phyloP scores from a whole-genome alignment of 495 filamentous ascomycete genomes.

The Choiromyces venosus region DNA sequence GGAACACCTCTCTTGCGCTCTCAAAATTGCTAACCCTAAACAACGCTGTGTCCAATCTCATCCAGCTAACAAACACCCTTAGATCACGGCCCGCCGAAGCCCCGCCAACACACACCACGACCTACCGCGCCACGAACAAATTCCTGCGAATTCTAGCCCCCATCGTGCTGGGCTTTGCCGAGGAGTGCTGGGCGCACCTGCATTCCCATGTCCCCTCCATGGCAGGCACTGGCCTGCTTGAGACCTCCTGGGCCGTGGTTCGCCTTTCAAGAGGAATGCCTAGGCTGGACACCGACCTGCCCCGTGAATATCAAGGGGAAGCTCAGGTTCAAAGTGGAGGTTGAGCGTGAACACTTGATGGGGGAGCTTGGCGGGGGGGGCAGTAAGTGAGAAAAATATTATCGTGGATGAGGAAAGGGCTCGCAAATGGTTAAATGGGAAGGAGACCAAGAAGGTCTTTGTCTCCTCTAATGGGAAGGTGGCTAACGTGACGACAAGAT shows the following conservation, averaged over 20 bases:
- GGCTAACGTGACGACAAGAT: slow-evolving; percentile 49
- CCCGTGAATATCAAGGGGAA: slow-evolving; percentile 78
- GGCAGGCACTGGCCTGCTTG: slow-evolving; percentile 14
- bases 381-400: slow-evolving; percentile 51
- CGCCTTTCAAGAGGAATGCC: slow-evolving; percentile 15
- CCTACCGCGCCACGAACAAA: slow-evolving; percentile 43
- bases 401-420: slow-evolving; percentile 41
- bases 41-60: slow-evolving; percentile 74
- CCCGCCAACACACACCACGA: slow-evolving; percentile 43
- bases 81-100: slow-evolving; percentile 40
- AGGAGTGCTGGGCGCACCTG: slow-evolving; percentile 70
- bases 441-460: slow-evolving; percentile 50
- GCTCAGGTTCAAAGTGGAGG: slow-evolving; percentile 58
- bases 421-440: slow-evolving; percentile 39
- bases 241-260: slow-evolving; percentile 25
- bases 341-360: slow-evolving; percentile 44
- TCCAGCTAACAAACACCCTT: slow-evolving; percentile 66
- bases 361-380: slow-evolving; percentile 34
- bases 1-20: no score
- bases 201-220: slow-evolving; percentile 31
- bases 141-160: slow-evolving; percentile 69
- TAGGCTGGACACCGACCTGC: slow-evolving; percentile 40
- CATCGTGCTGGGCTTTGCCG: slow-evolving; percentile 68
- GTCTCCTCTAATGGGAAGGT: slow-evolving; percentile 51
- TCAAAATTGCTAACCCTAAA: slow-evolving; percentile 61